These are phyloP conservation scores for Phoma sp. DNA, from an alignment of 2,329 filamentous ascomycete species.

Conservation along the genomic window DNA sequence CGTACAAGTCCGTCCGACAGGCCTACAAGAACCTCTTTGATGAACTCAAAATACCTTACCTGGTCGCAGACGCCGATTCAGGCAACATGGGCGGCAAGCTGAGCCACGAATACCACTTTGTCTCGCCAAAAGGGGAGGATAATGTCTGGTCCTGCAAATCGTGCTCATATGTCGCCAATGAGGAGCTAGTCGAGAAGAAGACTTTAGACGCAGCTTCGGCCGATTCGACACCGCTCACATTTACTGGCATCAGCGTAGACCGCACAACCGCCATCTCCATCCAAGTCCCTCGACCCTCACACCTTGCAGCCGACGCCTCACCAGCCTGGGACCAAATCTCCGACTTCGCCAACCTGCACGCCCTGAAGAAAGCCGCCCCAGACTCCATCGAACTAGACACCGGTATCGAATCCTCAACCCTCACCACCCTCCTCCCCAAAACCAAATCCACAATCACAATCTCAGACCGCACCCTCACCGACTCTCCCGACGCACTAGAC, in stretches of 20 bases:
- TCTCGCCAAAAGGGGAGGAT: conserved; percentile 82
- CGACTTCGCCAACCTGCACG: conserved; percentile 63
- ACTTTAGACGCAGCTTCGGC: conserved; percentile 21
- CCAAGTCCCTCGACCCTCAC: conserved; percentile 24
- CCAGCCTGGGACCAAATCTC: conserved; percentile 28
- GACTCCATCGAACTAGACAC: conserved; percentile 72
- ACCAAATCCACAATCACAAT: conserved; percentile 25
- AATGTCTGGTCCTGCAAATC: conserved; percentile 75
- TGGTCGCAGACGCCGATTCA: conserved; percentile 88
- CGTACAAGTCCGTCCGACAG: conserved; percentile 76
- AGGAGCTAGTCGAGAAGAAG: conserved; percentile 74
- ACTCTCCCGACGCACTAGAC: conserved; percentile 49
- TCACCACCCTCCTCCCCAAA: conserved; percentile 29
- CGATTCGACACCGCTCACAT: conserved; percentile 49
- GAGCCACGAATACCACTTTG: conserved; percentile 94
- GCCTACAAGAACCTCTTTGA: conserved; percentile 82
- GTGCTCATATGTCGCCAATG: conserved; percentile 83
- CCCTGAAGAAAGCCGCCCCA: conserved; percentile 65
- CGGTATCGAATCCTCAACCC: conserved; percentile 61
- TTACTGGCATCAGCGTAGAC: conserved; percentile 73
- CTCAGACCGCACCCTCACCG: conserved; percentile 29
- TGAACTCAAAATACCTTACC: conserved; percentile 81
- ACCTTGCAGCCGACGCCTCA: background rate
- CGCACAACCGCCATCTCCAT: conserved; percentile 72
- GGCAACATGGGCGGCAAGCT: conserved; percentile 94